Evolutionary conservation across 768 basidiomycete genomes (phyloP).

Genomic region (Botryobasidium botryosum): DNA sequence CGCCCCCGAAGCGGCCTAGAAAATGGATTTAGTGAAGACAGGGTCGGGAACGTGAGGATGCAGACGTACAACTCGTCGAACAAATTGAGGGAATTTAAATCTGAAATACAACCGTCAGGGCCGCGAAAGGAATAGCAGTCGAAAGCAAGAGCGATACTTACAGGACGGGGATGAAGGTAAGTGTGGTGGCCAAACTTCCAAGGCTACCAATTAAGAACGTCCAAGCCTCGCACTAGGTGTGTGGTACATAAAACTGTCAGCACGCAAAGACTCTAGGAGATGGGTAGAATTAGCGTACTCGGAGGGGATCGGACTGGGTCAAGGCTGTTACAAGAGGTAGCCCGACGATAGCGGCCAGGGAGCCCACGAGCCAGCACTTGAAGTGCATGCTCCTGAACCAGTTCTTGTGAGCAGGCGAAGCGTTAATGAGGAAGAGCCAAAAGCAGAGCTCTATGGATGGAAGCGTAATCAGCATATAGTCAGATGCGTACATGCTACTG

Average conservation of each 20-base stretch:
- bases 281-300: constrained; percentile 23
- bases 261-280: background rate
- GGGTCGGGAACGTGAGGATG: background rate
- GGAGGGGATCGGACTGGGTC: constrained; percentile 39
- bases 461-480: background rate
- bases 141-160: constrained; percentile 18
- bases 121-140: no score
- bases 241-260: constrained; percentile 16
- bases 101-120: no score
- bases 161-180: constrained; percentile 58
- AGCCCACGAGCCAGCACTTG: constrained; percentile 51
- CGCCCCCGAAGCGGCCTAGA: constrained; percentile 34
- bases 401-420: constrained; percentile 31
- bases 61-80: background rate
- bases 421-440: constrained; percentile 48
- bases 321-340: constrained; percentile 55
- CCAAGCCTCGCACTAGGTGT: constrained; percentile 44
- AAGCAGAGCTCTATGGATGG: constrained; percentile 41
- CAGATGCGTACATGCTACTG: background rate
- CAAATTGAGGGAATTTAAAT: constrained; percentile 7
- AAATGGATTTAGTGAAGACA: background rate
- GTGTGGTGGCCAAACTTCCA: constrained; percentile 46
- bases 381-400: constrained; percentile 79
- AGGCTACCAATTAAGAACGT: constrained; percentile 48
- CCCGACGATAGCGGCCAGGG: constrained; percentile 43